Conservation (phyloP, 1,284 basidiomycete species). For the Malassezia sp. region DNA sequence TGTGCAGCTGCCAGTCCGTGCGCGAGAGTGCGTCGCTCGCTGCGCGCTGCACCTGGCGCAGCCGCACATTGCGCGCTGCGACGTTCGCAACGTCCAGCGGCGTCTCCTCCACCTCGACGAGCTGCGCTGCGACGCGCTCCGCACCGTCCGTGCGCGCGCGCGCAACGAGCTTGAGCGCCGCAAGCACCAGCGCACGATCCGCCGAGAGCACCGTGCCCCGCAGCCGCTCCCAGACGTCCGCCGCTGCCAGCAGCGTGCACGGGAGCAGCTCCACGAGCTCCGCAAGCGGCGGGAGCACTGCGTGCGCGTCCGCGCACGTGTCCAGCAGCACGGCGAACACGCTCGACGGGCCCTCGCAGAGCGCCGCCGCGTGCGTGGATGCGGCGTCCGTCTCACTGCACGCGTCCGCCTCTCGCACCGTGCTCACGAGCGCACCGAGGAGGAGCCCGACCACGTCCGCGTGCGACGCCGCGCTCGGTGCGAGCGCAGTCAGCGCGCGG, state of each 20-base stretch:
- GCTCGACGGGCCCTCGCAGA: constrained; percentile 3
- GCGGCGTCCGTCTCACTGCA: too few relatives aligned
- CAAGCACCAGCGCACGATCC: constrained; percentile 25
- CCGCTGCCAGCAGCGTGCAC: background rate
- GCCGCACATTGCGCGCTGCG: constrained; percentile 38
- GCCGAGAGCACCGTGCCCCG: constrained; percentile 20
- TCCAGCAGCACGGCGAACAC: background rate
- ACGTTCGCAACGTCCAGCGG: constrained; percentile 27
- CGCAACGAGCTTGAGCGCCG: constrained; percentile 27
- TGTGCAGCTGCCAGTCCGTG: constrained; percentile 4
- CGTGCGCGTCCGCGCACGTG: background rate
- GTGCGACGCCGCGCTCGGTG: background rate
- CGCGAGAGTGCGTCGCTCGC: constrained; percentile 4
- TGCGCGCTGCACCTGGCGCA: constrained; percentile 30
- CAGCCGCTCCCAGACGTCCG: constrained; percentile 4
- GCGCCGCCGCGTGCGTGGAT: background rate
- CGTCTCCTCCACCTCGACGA: constrained; percentile 29
- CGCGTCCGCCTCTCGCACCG: background rate
- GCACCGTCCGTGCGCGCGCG: constrained; percentile 1
- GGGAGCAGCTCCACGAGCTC: background rate
- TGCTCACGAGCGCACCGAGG: background rate
- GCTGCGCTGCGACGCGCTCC: background rate
- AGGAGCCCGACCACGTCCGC: background rate
- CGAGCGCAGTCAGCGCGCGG: background rate
- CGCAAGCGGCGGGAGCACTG: constrained; percentile 6